Evolutionary conservation across 495 filamentous ascomycete species (phyloP).

Genomic region (Tetracladium marchalianum): DNA sequence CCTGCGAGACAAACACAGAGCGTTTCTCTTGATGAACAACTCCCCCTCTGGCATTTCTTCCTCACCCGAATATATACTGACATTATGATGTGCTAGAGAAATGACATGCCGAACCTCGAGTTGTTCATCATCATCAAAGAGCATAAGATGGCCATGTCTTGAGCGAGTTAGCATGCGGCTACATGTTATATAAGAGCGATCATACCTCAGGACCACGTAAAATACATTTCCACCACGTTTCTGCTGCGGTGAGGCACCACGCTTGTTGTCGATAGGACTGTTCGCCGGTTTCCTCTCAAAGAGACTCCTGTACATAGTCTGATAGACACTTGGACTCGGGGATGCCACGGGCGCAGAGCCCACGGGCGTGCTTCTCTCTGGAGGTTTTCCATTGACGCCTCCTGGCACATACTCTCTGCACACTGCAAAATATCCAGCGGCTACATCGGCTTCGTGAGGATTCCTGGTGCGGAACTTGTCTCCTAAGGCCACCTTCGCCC

Average conservation of each 20-base stretch:
- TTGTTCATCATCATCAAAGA: constrained; percentile 85
- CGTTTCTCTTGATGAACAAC: constrained; percentile 90
- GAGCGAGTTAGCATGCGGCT: background rate
- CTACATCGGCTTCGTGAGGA: constrained; percentile 66
- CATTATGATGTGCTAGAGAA: constrained; percentile 75
- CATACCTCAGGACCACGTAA: constrained; percentile 78
- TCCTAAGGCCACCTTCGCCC: constrained; percentile 32
- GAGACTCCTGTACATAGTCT: constrained; percentile 93
- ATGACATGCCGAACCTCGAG: constrained; percentile 93
- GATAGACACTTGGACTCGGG: constrained; percentile 88
- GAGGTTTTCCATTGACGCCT: constrained; percentile 84
- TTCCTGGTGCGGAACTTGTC: constrained; percentile 37
- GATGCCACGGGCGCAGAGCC: constrained; percentile 53
- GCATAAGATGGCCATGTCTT: constrained; percentile 93
- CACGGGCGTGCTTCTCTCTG: constrained; percentile 75
- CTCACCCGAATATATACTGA: constrained; percentile 78
- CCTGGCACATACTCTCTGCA: constrained; percentile 86
- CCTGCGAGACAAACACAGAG: constrained; percentile 72
- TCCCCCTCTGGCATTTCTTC: constrained; percentile 80
- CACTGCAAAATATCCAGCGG: constrained; percentile 89
- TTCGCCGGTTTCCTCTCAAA: constrained; percentile 70
- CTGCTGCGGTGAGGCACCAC: constrained; percentile 45
- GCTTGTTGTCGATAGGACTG: constrained; percentile 36
- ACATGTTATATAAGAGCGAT: constrained; percentile 2
- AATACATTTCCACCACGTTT: constrained; percentile 85